Base-by-base conservation (phyloP, 371 early-diverging fungal species). In the Mortierella sp. region DNA sequence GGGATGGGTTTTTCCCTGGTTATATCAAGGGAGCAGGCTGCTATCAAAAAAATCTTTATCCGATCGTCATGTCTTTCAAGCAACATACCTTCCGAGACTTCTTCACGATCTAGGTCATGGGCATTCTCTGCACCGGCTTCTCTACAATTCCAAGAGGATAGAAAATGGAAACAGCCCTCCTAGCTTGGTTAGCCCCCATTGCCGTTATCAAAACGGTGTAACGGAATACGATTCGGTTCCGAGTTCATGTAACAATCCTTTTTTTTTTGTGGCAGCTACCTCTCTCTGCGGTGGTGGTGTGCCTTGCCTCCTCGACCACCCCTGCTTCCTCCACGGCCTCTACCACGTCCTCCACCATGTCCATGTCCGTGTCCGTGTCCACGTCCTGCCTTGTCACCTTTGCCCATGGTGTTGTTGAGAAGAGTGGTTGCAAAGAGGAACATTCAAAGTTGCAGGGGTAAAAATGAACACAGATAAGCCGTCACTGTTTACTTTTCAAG, bases 281-380 rank as follows among this genome's bases (percentile, higher is more conserved):
- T 76, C 27, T 76, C 78, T 49, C 62, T 61, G 39, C 58, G 78
- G 48, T 76, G 78, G 48, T 61, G 69, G 42, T 69, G 48, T 16
- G 47, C 23, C 28, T 65, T 69, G 23, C 66, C 66, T 24, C 70
- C 73, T n/a, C 70, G 61, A 7, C 78, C 78, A 8, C 78, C 78
- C 50, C 76, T 56, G 28, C 66, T 76, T 10, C 78, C 78, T 41
- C 78, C 78, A 23, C 78, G 78, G 28, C 78, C 78, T 26, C 78
- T 49, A 28, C 76, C 76, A n/a, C 70, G 51, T 9, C 76, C 76
- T 24, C 70, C 78, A 21, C 78, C 76, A 50, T 69, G 34, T 60
- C 70, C 76, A 30, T 64, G 55, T 43, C 69, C 65, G 16, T 70
- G 62, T 60, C 70, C 76, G 28, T 64, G 55, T 43, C 69, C 65